Percentiles rank a stretch among this genome's conserved stretches.
Evolutionary conservation across 352 stramenopile genomes (phyloP).

Genomic region (Pythium aquatile): DNA sequence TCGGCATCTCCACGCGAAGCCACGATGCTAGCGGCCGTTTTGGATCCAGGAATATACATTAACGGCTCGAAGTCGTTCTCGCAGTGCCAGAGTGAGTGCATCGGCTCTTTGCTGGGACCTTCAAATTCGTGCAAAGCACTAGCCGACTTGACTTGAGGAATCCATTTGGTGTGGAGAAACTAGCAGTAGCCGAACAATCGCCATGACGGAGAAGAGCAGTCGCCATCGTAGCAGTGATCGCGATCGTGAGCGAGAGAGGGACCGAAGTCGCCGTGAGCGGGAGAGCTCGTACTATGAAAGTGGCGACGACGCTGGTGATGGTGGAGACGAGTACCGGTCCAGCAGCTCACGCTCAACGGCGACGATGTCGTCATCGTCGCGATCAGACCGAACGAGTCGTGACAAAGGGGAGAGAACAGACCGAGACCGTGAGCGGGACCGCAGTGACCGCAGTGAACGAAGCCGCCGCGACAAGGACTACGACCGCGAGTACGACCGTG

Average conservation of each 20-base stretch:
- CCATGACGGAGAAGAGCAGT: constrained; percentile 25
- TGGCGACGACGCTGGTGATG: constrained; percentile 8
- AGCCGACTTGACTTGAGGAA: constrained; percentile 5
- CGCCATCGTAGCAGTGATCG: constrained; percentile 15
- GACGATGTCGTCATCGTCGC: constrained; percentile 15
- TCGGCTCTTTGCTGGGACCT: too few relatives aligned
- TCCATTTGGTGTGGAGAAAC: neutral
- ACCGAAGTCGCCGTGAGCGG: constrained; percentile 19
- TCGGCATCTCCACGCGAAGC: neutral
- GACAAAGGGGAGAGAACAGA: constrained; percentile 32
- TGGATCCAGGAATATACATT: constrained; percentile 14
- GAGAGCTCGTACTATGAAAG: constrained; percentile 25
- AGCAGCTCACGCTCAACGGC: constrained; percentile 4
- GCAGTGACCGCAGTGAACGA: constrained; percentile 18
- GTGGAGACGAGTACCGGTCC: constrained; percentile 3
- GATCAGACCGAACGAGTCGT: constrained; percentile 29
- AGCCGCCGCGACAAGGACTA: constrained; percentile 32
- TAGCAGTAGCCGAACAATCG: neutral
- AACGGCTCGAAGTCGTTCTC: neutral
- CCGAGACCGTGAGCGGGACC: constrained; percentile 31
- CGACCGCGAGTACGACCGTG: constrained; percentile 33
- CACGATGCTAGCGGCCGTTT: constrained; percentile 7
- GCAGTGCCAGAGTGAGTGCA: neutral
- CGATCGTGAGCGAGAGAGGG: constrained; percentile 19
- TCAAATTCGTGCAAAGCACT: neutral